Evolutionary conservation across 2,329 filamentous ascomycete species (phyloP).

Genomic region (Aaosphaeria pasadenensis): DNA sequence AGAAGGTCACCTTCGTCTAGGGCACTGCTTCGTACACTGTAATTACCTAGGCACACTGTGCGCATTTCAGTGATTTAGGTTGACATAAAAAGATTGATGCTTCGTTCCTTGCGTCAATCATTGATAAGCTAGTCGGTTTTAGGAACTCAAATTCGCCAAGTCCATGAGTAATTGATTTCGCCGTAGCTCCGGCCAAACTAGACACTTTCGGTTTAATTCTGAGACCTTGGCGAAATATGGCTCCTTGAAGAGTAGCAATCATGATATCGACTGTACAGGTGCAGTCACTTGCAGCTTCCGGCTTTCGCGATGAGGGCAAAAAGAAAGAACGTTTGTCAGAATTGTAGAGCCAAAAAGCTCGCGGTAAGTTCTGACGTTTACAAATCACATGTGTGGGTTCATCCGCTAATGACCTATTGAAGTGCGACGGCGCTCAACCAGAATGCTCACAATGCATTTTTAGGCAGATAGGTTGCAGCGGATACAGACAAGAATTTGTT

Average conservation of each 20-base stretch:
- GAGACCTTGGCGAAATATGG: constrained; percentile 3
- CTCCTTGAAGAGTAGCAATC: constrained; percentile 2
- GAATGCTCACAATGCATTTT: constrained; percentile 5
- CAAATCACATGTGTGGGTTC: background rate
- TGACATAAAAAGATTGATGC: too few relatives aligned
- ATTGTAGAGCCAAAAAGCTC: constrained; percentile 3
- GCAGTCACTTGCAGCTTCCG: background rate
- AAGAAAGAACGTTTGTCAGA: constrained; percentile 3
- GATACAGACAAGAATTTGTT: constrained; percentile 4
- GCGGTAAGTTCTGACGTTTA: constrained; percentile 1
- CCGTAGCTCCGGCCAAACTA: background rate
- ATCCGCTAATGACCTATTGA: constrained; percentile 1
- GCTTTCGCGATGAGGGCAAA: constrained; percentile 3
- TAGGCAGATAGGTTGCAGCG: background rate
- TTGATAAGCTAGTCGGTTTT: background rate
- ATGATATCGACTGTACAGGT: background rate
- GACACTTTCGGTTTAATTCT: background rate
- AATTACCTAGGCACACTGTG: too few relatives aligned
- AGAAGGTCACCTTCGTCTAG: too few relatives aligned
- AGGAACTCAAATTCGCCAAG: background rate
- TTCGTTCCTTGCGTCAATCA: background rate
- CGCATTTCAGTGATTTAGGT: too few relatives aligned
- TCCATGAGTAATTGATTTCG: background rate
- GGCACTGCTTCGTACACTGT: too few relatives aligned
- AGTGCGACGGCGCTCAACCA: constrained; percentile 4